Evolutionary conservation across 2,329 filamentous ascomycete species (phyloP).

Genomic region (Trichoderma gracile): DNA sequence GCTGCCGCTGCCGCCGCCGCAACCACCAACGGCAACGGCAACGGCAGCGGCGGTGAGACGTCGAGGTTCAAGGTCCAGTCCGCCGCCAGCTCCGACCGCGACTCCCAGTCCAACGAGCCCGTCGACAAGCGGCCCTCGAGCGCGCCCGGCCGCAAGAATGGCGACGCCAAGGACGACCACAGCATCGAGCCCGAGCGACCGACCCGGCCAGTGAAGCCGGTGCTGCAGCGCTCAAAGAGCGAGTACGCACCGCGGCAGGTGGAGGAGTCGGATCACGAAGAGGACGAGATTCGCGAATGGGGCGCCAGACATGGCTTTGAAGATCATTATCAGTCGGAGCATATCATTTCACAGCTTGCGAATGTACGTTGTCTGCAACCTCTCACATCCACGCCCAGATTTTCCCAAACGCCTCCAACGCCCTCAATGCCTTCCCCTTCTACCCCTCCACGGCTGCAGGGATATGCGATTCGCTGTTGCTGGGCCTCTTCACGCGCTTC

Average conservation of each 20-base stretch:
- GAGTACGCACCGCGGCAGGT: conserved; percentile 51
- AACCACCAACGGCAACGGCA: conserved; percentile 30
- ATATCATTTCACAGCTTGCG: conserved; percentile 81
- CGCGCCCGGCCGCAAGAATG: conserved; percentile 48
- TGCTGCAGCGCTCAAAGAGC: conserved; percentile 59
- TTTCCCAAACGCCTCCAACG: neutral
- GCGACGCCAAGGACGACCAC: conserved; percentile 38
- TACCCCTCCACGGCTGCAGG: neutral
- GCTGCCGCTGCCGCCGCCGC: conserved; percentile 32
- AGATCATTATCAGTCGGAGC: conserved; percentile 85
- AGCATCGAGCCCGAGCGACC: conserved; percentile 41
- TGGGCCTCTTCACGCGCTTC: neutral
- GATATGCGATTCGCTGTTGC: neutral
- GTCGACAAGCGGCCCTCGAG: conserved; percentile 48
- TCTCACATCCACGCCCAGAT: neutral
- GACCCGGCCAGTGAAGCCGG: conserved; percentile 49
- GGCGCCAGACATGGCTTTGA: conserved; percentile 84
- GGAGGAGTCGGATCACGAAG: conserved; percentile 44
- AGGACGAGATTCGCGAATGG: conserved; percentile 54
- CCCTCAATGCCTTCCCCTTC: conserved; percentile 6
- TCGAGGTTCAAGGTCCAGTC: conserved; percentile 35
- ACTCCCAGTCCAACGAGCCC: conserved; percentile 34
- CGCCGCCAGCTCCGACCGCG: conserved; percentile 36
- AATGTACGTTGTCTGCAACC: conserved; percentile 58
- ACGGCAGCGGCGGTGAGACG: conserved; percentile 35